phyloP scores from a whole-genome alignment of 306 rosid genomes.

The Cucurbita ficifolia region DNA sequence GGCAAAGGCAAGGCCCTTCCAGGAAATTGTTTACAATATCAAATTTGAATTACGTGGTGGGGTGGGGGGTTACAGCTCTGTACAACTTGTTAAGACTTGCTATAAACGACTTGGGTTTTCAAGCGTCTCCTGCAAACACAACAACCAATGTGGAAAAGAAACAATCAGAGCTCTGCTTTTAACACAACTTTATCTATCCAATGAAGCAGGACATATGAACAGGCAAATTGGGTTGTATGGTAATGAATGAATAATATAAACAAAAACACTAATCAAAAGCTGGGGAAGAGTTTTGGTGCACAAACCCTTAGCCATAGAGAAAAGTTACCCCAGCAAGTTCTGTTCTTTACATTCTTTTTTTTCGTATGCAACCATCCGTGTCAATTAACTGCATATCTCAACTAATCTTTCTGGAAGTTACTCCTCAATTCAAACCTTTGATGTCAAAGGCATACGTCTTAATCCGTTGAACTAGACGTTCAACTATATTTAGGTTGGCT shows the following conservation, averaged over 20 bases:
- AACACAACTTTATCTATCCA: background rate
- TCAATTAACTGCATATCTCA: background rate
- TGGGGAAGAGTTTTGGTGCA: background rate
- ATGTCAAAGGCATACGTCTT: too few relatives aligned
- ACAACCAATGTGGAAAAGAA: constrained; percentile 4
- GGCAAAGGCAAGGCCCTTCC: background rate
- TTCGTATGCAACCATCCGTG: background rate
- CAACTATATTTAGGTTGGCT: too few relatives aligned
- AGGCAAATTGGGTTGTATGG: background rate
- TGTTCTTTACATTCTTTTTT: background rate
- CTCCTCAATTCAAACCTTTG: too few relatives aligned
- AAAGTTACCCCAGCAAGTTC: background rate
- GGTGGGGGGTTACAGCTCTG: constrained; percentile 35
- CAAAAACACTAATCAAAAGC: background rate
- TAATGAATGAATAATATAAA: background rate
- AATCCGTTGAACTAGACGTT: too few relatives aligned
- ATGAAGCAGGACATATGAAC: background rate
- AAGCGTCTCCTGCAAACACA: constrained; percentile 43
- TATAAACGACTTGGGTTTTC: constrained; percentile 13
- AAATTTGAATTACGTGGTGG: constrained; percentile 10
- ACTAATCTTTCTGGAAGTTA: background rate
- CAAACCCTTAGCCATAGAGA: background rate
- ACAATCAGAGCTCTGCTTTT: background rate
- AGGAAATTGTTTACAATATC: constrained; percentile 3
- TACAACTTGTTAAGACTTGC: constrained; percentile 38